A percentile compares a stretch with the other conserved stretches of the same genome.
phyloP scores from a whole-genome alignment of 2,329 filamentous ascomycete genomes.

The Aurifilum marmelostoma region DNA sequence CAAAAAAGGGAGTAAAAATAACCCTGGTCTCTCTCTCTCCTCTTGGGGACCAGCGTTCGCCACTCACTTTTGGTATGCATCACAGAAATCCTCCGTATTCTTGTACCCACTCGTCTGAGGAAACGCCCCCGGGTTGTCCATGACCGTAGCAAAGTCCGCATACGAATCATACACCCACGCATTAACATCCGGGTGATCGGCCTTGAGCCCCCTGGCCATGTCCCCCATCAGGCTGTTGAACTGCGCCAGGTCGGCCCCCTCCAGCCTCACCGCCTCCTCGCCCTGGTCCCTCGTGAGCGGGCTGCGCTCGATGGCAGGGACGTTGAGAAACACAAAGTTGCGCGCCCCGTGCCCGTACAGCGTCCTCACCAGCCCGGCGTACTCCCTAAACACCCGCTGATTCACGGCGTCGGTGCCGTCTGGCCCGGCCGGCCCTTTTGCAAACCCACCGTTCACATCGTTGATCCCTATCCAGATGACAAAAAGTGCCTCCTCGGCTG shows the following conservation, averaged over 20 bases:
- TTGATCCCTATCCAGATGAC: slow-evolving; percentile 60
- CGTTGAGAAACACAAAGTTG: slow-evolving; percentile 61
- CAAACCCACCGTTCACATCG: slow-evolving; percentile 53
- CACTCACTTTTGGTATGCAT: slow-evolving; percentile 56
- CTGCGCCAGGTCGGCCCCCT: slow-evolving; percentile 49
- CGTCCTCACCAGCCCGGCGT: slow-evolving; percentile 43
- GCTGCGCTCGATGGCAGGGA: slow-evolving; percentile 59
- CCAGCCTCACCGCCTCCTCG: slow-evolving; percentile 36
- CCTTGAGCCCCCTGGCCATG: slow-evolving; percentile 43
- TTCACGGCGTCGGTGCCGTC: slow-evolving; percentile 40
- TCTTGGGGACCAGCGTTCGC: too few relatives aligned
- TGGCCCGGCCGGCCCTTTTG: slow-evolving; percentile 33
- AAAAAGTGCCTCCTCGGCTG: slow-evolving; percentile 45
- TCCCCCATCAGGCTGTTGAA: slow-evolving; percentile 53
- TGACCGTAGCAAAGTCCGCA: slow-evolving; percentile 52
- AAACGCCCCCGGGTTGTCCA: slow-evolving; percentile 49
- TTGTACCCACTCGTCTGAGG: slow-evolving; percentile 54
- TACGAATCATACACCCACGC: slow-evolving; percentile 58
- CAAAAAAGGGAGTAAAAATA: neutral
- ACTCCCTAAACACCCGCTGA: slow-evolving; percentile 44
- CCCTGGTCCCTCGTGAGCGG: slow-evolving; percentile 51
- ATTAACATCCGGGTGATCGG: slow-evolving; percentile 38
- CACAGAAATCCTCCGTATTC: slow-evolving; percentile 60
- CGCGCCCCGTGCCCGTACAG: slow-evolving; percentile 56
- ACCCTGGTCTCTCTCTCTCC: too few relatives aligned